A percentile compares a stretch with the other conserved stretches of the same genome.
Evolutionary conservation across 805 yeast species (phyloP).

Genomic region (Saccharomycopsis sp.): DNA sequence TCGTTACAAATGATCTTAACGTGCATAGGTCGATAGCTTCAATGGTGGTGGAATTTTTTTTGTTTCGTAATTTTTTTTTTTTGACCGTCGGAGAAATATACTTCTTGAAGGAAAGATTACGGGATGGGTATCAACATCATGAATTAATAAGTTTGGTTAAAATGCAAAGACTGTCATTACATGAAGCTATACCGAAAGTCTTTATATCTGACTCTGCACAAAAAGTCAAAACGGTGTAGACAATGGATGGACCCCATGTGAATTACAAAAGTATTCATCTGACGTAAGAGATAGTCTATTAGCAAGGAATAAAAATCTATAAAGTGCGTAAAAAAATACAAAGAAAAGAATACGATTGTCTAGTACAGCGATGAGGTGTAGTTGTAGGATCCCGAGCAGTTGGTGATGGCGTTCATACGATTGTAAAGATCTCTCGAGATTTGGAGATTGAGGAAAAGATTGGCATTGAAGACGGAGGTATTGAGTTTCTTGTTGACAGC

Average conservation of each 20-base stretch:
- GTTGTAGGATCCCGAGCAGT: background rate
- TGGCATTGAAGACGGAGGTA: background rate
- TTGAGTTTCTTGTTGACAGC: background rate
- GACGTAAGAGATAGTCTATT: background rate
- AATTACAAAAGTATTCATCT: too few relatives aligned
- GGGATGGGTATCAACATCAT: too few relatives aligned
- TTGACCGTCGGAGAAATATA: background rate
- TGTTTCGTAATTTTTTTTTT: too few relatives aligned
- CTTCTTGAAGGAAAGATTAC: background rate
- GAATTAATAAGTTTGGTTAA: too few relatives aligned
- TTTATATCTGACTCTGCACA: too few relatives aligned
- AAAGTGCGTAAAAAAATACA: background rate
- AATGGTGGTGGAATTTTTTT: too few relatives aligned
- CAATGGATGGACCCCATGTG: too few relatives aligned
- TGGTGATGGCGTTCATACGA: background rate
- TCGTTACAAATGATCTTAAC: too few relatives aligned
- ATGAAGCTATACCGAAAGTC: too few relatives aligned
- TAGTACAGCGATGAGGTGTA: background rate
- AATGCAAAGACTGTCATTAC: too few relatives aligned
- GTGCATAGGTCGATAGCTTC: too few relatives aligned
- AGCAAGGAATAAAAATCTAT: background rate
- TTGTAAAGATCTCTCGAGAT: background rate
- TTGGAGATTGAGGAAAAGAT: background rate
- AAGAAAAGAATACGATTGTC: background rate
- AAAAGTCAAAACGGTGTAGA: too few relatives aligned